Percentiles rank a stretch among this genome's conserved stretches.
Evolutionary conservation across 306 rosid species (phyloP).

Genomic region (Alnus glutinosa): DNA sequence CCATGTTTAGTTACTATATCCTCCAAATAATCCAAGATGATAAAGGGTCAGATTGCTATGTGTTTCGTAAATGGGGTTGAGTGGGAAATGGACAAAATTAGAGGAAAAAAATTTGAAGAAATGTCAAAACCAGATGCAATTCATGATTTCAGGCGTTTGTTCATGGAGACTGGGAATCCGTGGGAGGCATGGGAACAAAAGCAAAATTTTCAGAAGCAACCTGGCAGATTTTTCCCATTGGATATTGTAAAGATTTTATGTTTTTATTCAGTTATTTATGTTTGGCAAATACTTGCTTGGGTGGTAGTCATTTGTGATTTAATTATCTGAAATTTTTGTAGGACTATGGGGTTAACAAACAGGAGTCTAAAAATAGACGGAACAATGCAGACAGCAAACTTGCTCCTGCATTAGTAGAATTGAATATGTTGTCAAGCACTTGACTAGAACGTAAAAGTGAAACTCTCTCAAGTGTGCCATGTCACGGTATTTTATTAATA

Average conservation of each 20-base stretch:
- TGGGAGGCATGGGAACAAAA: conserved; percentile 99
- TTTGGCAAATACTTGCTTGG: conserved; percentile 17
- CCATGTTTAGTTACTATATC: conserved; percentile 66
- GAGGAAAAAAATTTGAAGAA: conserved; percentile 69
- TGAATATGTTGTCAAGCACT: conserved; percentile 67
- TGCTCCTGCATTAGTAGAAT: conserved; percentile 68
- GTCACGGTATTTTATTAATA: conserved; percentile 73
- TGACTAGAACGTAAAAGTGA: conserved; percentile 67
- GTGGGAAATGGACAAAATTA: conserved; percentile 93
- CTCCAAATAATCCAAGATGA: conserved; percentile 94
- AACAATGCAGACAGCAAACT: conserved; percentile 52
- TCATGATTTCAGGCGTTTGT: conserved; percentile 72
- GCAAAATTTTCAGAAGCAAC: conserved; percentile 79
- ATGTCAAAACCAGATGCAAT: conserved; percentile 82
- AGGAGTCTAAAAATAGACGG: conserved; percentile 51
- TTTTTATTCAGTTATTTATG: conserved; percentile 19
- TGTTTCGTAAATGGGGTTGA: conserved; percentile 98
- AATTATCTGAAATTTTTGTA: conserved; percentile 37
- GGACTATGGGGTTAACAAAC: conserved; percentile 93
- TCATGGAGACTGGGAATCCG: conserved; percentile 91
- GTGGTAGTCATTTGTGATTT: conserved; percentile 23
- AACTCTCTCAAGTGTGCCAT: conserved; percentile 91
- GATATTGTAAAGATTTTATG: conserved; percentile 63
- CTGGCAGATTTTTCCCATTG: conserved; percentile 95
- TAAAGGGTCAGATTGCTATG: conserved; percentile 70